Conservation (phyloP, 2,329 filamentous ascomycete species). For the Parascedosporium putredinis region DNA sequence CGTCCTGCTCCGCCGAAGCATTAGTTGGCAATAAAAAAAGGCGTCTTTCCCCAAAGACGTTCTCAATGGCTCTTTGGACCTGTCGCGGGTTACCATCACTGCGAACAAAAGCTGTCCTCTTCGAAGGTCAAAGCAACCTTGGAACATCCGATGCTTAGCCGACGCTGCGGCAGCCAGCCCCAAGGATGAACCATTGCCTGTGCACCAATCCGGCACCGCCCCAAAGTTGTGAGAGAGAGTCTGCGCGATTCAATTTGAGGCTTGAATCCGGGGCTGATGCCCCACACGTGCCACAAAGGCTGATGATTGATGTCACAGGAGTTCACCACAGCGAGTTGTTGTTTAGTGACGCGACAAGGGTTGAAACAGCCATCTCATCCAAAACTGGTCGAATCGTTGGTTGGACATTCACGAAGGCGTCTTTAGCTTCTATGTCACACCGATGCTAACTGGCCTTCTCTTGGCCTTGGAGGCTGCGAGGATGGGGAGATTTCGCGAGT, state of each 20-base stretch:
- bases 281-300: background rate
- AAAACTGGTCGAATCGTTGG: too few relatives aligned
- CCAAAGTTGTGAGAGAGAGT: too few relatives aligned
- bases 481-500: too few relatives aligned
- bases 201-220: too few relatives aligned
- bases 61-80: background rate
- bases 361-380: too few relatives aligned
- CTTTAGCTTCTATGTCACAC: too few relatives aligned
- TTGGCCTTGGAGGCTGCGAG: too few relatives aligned
- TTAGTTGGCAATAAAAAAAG: slow-evolving; percentile 1
- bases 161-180: background rate
- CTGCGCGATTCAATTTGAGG: background rate
- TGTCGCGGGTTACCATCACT: background rate
- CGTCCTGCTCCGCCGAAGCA: slow-evolving; percentile 2
- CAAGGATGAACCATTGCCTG: too few relatives aligned
- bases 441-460: too few relatives aligned
- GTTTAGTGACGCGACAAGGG: too few relatives aligned
- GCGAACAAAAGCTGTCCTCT: slow-evolving; percentile 8
- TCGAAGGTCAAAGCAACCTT: slow-evolving; percentile 1
- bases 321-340: too few relatives aligned
- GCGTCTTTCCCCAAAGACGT: slow-evolving; percentile 1
- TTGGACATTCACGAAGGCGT: too few relatives aligned
- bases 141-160: slow-evolving; percentile 1
- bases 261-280: background rate
- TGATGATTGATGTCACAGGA: background rate